Percentiles rank a stretch among this genome's conserved stretches.
These are phyloP conservation scores for Auricularia sp. DNA, from an alignment of 768 basidiomycete species.

Conservation along the genomic window DNA sequence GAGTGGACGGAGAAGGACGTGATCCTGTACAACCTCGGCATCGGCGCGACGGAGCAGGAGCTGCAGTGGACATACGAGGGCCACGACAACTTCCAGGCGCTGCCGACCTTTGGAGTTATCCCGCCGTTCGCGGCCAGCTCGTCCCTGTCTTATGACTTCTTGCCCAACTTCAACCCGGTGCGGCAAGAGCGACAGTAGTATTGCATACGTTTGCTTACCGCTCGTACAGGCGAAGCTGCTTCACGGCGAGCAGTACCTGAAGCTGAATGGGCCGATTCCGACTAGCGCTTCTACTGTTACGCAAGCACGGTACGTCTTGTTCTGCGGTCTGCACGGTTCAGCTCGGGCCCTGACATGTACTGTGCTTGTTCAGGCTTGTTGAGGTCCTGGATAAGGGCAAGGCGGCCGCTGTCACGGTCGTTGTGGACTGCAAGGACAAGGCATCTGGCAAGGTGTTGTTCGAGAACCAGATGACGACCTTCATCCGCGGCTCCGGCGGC, in stretches of 20 bases:
- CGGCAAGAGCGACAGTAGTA: conserved; percentile 14
- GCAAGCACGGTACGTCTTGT: conserved; percentile 46
- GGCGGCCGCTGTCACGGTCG: conserved; percentile 76
- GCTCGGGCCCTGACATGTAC: not conserved
- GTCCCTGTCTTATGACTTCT: conserved; percentile 65
- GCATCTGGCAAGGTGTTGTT: conserved; percentile 69
- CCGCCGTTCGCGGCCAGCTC: conserved; percentile 77
- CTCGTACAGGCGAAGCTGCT: conserved; percentile 74
- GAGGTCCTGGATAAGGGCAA: conserved; percentile 90
- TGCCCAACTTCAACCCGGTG: conserved; percentile 92
- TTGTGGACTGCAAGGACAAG: conserved; percentile 76
- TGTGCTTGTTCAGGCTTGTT: conserved; percentile 38
- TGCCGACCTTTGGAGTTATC: conserved; percentile 93
- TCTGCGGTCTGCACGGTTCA: not conserved
- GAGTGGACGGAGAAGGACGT: conserved; percentile 83
- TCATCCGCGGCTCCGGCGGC: conserved; percentile 91
- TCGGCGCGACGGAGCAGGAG: conserved; percentile 90
- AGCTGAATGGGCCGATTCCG: conserved; percentile 79
- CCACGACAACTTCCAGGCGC: conserved; percentile 70
- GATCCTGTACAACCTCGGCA: conserved; percentile 88
- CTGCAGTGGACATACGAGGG: conserved; percentile 88
- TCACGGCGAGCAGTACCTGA: conserved; percentile 93
- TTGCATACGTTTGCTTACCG: not conserved
- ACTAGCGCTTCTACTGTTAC: conserved; percentile 73
- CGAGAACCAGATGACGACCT: conserved; percentile 86